These are phyloP conservation scores for Daldinia grandis DNA, from an alignment of 495 filamentous ascomycete species.

Conservation along the genomic window DNA sequence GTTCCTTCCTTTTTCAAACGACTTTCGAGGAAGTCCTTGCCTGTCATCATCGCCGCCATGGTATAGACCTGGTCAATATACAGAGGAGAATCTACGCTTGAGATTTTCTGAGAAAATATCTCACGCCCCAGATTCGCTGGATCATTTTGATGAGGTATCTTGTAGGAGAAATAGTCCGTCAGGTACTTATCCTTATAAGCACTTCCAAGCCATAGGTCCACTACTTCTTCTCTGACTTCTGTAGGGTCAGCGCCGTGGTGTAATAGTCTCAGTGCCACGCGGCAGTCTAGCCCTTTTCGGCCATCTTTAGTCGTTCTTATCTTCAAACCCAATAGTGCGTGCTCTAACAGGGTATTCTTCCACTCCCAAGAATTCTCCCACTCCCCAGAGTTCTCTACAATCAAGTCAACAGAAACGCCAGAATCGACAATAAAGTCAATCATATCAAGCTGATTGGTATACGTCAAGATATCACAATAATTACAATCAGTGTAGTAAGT, in stretches of 20 bases:
- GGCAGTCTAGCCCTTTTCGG: neutral
- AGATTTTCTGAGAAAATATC: neutral
- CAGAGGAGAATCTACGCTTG: neutral
- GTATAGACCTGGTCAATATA: neutral
- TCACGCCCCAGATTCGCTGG: neutral
- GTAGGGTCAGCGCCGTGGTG: slow-evolving; percentile 10
- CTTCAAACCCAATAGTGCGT: too few species aligned
- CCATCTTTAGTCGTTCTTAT: neutral
- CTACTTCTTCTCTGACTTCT: neutral
- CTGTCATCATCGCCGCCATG: neutral
- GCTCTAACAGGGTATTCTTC: too few species aligned
- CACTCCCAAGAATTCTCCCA: too few species aligned
- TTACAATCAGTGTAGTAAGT: too few species aligned
- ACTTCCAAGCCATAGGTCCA: neutral
- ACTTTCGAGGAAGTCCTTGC: neutral
- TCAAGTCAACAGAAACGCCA: neutral
- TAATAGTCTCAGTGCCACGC: neutral
- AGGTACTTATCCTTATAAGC: neutral
- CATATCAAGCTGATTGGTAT: neutral
- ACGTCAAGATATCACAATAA: neutral
- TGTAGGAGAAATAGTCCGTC: neutral
- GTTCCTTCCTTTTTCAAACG: too few species aligned
- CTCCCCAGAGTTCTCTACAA: too few species aligned
- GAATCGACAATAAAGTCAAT: neutral
- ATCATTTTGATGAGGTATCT: neutral